Evolutionary conservation across 139 green algal genomes (phyloP).

Genomic region (Closterium sp.): DNA sequence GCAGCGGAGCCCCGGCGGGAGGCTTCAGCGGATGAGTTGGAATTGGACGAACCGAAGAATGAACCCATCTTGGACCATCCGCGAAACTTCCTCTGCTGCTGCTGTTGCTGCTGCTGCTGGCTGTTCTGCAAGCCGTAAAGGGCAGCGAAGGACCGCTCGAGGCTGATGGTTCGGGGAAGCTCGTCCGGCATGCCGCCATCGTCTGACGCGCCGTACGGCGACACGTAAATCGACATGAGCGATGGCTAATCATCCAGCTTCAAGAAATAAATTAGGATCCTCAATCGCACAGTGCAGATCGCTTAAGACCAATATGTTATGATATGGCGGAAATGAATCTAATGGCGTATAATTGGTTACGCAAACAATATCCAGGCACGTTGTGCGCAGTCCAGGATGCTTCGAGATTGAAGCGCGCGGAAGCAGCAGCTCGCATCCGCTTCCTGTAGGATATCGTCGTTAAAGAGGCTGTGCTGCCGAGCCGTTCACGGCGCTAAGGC

Average conservation of each 20-base stretch:
- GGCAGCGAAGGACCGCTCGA: background rate
- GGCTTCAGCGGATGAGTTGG: background rate
- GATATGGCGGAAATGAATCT: background rate
- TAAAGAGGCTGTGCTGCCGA: too few species aligned
- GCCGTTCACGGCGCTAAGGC: too few species aligned
- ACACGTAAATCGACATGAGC: background rate
- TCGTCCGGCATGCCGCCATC: background rate
- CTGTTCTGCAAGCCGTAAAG: background rate
- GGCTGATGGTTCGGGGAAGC: background rate
- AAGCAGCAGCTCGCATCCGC: background rate
- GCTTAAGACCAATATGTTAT: too few species aligned
- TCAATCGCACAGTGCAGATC: too few species aligned
- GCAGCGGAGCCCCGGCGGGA: background rate
- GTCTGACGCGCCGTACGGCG: background rate
- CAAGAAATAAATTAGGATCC: background rate
- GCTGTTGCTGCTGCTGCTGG: background rate
- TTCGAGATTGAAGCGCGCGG: background rate
- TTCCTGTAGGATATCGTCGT: too few species aligned
- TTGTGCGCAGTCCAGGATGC: background rate
- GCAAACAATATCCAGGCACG: background rate
- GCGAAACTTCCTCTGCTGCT: background rate
- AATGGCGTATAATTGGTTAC: background rate
- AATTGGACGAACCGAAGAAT: background rate
- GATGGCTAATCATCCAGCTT: background rate
- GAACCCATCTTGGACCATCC: background rate